Percentiles rank a stretch among this genome's conserved stretches.
phyloP scores from a whole-genome alignment of 2,329 filamentous ascomycete genomes.

The Fusarium mundagurra region DNA sequence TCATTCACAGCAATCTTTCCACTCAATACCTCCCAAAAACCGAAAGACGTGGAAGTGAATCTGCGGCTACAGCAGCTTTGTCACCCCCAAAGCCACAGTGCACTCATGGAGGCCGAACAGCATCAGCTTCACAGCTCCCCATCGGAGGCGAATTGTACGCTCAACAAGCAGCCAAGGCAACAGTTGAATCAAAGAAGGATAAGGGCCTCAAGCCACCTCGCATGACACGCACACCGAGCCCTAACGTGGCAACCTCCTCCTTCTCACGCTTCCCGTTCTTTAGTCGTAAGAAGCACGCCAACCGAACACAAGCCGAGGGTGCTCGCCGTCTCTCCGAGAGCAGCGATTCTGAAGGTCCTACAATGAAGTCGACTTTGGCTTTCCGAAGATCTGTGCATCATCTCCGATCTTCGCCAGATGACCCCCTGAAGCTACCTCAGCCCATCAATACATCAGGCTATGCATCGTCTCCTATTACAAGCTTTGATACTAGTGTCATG shows the following conservation, averaged over 20 bases:
- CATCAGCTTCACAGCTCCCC: slow-evolving; percentile 47
- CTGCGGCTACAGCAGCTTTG: slow-evolving; percentile 44
- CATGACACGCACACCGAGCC: slow-evolving; percentile 60
- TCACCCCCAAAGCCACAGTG: slow-evolving; percentile 49
- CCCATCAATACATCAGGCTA: slow-evolving; percentile 60
- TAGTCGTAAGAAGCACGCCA: slow-evolving; percentile 72
- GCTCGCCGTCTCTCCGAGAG: slow-evolving; percentile 62
- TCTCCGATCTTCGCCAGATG: slow-evolving; percentile 56
- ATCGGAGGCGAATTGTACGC: slow-evolving; percentile 31
- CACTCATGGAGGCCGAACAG: slow-evolving; percentile 41
- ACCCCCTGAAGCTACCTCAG: slow-evolving; percentile 60
- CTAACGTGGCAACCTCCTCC: slow-evolving; percentile 63
- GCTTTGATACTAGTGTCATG: slow-evolving; percentile 65
- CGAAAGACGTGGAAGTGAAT: slow-evolving; percentile 58
- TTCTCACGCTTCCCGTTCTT: slow-evolving; percentile 82
- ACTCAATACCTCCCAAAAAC: slow-evolving; percentile 55
- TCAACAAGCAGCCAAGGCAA: slow-evolving; percentile 9
- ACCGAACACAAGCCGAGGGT: slow-evolving; percentile 56
- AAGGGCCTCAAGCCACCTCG: slow-evolving; percentile 31
- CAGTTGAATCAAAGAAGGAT: slow-evolving; percentile 31
- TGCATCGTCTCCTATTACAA: slow-evolving; percentile 62
- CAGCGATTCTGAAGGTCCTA: slow-evolving; percentile 62
- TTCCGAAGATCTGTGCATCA: slow-evolving; percentile 65
- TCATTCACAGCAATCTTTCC: slow-evolving; percentile 71
- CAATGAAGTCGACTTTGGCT: slow-evolving; percentile 62